These are phyloP conservation scores for Claviceps lovelessii DNA, from an alignment of 2,329 filamentous ascomycete genomes.

Conservation along the genomic window DNA sequence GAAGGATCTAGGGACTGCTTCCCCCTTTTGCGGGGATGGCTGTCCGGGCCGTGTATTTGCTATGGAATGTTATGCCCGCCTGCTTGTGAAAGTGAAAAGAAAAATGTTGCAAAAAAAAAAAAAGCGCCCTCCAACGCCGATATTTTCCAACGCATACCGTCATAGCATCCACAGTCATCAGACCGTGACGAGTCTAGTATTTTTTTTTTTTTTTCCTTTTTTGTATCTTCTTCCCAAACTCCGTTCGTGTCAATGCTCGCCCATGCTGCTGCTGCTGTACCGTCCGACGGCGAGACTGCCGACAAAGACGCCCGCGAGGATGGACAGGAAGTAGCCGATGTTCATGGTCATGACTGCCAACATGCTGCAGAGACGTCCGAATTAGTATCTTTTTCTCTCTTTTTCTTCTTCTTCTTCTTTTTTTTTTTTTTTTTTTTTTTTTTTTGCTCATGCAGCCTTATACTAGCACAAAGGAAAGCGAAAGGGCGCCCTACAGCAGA, in stretches of 20 bases:
- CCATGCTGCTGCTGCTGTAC: slow-evolving; percentile 36
- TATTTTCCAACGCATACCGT: no score
- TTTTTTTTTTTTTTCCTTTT: neutral
- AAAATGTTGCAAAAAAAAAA: neutral
- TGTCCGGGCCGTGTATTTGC: neutral
- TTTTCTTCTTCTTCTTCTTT: no score
- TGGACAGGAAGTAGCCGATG: slow-evolving; percentile 68
- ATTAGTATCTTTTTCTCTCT: neutral
- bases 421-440: neutral
- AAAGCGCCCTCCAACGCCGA: neutral
- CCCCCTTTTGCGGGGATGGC: neutral
- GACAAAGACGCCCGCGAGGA: slow-evolving; percentile 69
- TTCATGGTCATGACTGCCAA: slow-evolving; percentile 85
- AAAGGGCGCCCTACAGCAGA: slow-evolving; percentile 51
- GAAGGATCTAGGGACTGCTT: no score
- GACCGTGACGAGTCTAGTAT: no score
- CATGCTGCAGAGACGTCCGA: slow-evolving; percentile 48
- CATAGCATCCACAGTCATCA: no score
- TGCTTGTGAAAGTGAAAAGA: neutral
- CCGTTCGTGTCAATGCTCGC: slow-evolving; percentile 27
- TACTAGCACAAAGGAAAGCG: neutral
- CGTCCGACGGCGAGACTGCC: slow-evolving; percentile 71
- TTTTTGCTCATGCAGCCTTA: no score
- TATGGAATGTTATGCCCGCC: neutral
- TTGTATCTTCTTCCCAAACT: neutral